Percentiles rank a stretch among this genome's conserved stretches.
Conservation (phyloP, 108 stramenopile species). For the Fragilaria radians region DNA sequence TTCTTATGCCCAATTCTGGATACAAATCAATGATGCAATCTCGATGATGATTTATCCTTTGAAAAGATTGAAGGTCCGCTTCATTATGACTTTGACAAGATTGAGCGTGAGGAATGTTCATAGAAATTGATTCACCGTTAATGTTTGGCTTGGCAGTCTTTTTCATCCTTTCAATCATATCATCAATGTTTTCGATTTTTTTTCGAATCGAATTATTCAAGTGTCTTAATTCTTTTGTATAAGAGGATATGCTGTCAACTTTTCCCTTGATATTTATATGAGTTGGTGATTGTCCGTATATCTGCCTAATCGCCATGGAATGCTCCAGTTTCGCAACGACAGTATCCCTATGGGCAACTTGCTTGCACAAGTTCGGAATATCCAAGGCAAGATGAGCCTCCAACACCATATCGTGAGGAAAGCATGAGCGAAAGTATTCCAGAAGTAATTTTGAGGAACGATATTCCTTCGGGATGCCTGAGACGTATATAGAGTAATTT, state of each 20-base stretch:
- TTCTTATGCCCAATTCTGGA: neutral
- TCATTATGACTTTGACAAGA: too few species aligned
- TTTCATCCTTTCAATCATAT: too few species aligned
- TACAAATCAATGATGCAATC: too few species aligned
- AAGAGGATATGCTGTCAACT: slow-evolving; percentile 12
- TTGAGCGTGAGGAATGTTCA: too few species aligned
- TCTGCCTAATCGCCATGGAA: slow-evolving; percentile 35
- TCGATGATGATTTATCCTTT: too few species aligned
- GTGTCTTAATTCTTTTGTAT: slow-evolving; percentile 8
- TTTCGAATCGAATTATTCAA: slow-evolving; percentile 18
- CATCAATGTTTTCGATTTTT: too few species aligned
- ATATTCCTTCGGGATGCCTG: slow-evolving; percentile 28
- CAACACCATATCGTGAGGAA: slow-evolving; percentile 22
- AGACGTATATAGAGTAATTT: slow-evolving; percentile 29
- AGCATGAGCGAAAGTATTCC: slow-evolving; percentile 40
- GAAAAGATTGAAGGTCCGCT: too few species aligned
- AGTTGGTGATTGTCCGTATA: slow-evolving; percentile 26
- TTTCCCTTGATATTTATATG: slow-evolving; percentile 16
- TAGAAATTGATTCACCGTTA: too few species aligned
- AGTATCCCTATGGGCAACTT: slow-evolving; percentile 32
- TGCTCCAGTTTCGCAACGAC: slow-evolving; percentile 49
- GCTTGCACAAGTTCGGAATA: slow-evolving; percentile 36
- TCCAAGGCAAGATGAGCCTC: slow-evolving; percentile 42
- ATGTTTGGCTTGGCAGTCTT: too few species aligned
- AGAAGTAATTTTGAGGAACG: slow-evolving; percentile 24